A percentile compares a stretch with the other conserved stretches of the same genome.
These are phyloP conservation scores for Akanthomyces uredinophilus DNA, from an alignment of 2,329 filamentous ascomycete genomes.

Conservation along the genomic window DNA sequence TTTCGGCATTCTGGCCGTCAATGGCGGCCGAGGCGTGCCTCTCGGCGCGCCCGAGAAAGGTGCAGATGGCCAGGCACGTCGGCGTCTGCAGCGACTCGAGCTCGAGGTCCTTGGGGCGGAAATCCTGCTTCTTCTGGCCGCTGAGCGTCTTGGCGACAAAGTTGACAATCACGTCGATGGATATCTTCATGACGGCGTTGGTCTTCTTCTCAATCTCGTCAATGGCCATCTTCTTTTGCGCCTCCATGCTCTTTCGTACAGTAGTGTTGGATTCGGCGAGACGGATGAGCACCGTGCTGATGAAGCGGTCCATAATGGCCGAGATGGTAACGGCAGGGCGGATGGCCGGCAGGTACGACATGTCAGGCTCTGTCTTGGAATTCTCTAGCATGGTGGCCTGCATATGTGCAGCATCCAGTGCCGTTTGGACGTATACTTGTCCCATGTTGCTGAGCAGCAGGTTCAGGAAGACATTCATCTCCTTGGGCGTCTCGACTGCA, in stretches of 20 bases:
- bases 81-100: conserved; percentile 77
- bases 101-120: conserved; percentile 78
- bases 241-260: conserved; percentile 83
- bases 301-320: conserved; percentile 89
- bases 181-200: conserved; percentile 52
- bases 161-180: conserved; percentile 63
- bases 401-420: conserved; percentile 66
- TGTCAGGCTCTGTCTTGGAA: conserved; percentile 78
- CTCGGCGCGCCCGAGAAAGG: conserved; percentile 69
- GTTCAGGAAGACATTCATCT: conserved; percentile 79
- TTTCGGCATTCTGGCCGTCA: conserved; percentile 76
- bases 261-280: conserved; percentile 87
- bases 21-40: conserved; percentile 61
- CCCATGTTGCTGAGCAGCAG: conserved; percentile 84
- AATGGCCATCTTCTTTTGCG: conserved; percentile 67
- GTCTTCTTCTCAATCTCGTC: conserved; percentile 82
- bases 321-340: conserved; percentile 82
- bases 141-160: conserved; percentile 70
- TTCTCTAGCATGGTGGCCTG: conserved; percentile 71
- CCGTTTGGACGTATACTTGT: conserved; percentile 68
- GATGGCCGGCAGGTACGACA: conserved; percentile 74
- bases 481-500: conserved; percentile 84
- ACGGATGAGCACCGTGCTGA: conserved; percentile 82
- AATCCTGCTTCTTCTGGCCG: conserved; percentile 82
- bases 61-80: conserved; percentile 76